These are phyloP conservation scores for Calycina herbarum DNA, from an alignment of 2,329 filamentous ascomycete species.

Conservation along the genomic window DNA sequence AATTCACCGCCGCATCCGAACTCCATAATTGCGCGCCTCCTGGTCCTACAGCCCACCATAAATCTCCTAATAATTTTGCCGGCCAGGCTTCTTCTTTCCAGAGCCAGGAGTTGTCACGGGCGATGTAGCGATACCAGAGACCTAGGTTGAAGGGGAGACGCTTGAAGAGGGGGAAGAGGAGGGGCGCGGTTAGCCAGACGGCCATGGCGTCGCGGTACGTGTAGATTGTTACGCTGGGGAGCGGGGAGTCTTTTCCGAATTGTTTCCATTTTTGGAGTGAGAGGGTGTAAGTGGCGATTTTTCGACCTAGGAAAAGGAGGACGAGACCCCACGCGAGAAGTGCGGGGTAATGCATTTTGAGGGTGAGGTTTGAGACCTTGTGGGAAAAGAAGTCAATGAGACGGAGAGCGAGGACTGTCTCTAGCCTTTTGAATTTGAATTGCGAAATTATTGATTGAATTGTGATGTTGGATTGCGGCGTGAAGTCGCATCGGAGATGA, in stretches of 20 bases:
- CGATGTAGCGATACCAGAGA: slow-evolving; percentile 20
- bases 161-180: slow-evolving; percentile 18
- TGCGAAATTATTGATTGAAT: not conserved
- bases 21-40: slow-evolving; percentile 17
- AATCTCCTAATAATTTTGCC: slow-evolving; percentile 20
- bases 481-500: not conserved
- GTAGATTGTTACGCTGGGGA: slow-evolving; percentile 20
- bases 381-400: not conserved
- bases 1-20: slow-evolving; percentile 21
- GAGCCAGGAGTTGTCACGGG: slow-evolving; percentile 20
- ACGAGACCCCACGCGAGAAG: not conserved
- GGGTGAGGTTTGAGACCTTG: not conserved
- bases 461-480: not conserved
- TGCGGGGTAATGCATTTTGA: not conserved
- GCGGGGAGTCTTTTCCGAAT: slow-evolving; percentile 4
- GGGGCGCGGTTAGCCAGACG: slow-evolving; percentile 22
- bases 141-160: slow-evolving; percentile 21
- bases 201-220: slow-evolving; percentile 12
- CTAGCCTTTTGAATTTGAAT: not conserved
- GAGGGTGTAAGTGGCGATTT: slow-evolving; percentile 2
- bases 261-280: not conserved
- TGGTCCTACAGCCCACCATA: slow-evolving; percentile 20
- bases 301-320: not conserved
- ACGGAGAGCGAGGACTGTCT: not conserved
- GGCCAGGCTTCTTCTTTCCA: slow-evolving; percentile 18